phyloP scores from a whole-genome alignment of 2,329 filamentous ascomycete species.

The Zasmidium cellare region DNA sequence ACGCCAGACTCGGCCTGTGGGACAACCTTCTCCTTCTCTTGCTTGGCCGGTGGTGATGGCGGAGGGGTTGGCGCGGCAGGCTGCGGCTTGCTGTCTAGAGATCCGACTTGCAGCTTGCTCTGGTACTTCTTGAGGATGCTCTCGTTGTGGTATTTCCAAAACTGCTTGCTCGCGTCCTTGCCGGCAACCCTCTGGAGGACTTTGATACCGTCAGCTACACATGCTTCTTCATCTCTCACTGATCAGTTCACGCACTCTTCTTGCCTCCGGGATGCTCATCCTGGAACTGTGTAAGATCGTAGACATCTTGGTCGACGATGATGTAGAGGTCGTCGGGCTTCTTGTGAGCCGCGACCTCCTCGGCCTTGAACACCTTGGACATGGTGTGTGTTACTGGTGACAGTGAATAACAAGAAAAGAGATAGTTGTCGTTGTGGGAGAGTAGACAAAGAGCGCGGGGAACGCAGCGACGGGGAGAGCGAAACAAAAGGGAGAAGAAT shows the following conservation, averaged over 20 bases:
- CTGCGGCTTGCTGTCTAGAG: conserved; percentile 81
- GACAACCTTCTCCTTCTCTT: conserved; percentile 53
- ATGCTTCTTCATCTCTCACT: too few species aligned
- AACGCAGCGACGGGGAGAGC: neutral
- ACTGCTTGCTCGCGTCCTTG: conserved; percentile 68
- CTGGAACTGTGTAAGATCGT: conserved; percentile 75
- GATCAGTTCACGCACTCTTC: conserved; percentile 55
- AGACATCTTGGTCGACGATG: conserved; percentile 91
- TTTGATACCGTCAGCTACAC: conserved; percentile 30
- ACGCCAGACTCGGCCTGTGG: conserved; percentile 61
- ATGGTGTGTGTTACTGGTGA: conserved; percentile 54
- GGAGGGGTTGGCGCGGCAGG: conserved; percentile 49
- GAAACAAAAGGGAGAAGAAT: conserved; percentile 1
- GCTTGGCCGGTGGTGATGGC: conserved; percentile 47
- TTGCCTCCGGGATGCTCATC: conserved; percentile 66
- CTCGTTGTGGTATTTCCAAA: conserved; percentile 76
- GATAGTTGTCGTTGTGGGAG: neutral
- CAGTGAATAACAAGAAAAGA: neutral
- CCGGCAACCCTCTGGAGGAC: conserved; percentile 65
- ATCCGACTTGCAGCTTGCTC: conserved; percentile 77
- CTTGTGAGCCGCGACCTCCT: conserved; percentile 89
- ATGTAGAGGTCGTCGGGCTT: conserved; percentile 85
- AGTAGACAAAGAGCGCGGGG: neutral
- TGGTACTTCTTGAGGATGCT: conserved; percentile 79
- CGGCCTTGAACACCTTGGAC: conserved; percentile 81